Evolutionary conservation across 306 rosid genomes (phyloP).

Genomic region (Trifolium subterraneum): DNA sequence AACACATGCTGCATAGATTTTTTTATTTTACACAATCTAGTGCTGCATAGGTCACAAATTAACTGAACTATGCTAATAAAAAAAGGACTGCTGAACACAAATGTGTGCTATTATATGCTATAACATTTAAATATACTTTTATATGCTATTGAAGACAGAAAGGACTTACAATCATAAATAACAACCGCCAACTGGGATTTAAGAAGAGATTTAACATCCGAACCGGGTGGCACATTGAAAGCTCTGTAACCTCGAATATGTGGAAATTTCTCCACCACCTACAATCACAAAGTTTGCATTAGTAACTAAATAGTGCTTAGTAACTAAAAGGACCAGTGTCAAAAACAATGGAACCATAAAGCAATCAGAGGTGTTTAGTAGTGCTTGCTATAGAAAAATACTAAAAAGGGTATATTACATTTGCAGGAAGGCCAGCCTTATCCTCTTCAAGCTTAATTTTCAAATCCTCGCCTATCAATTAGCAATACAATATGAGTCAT

Average conservation of each 20-base stretch:
- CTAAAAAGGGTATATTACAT: conserved; percentile 54
- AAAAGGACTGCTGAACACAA: conserved; percentile 11
- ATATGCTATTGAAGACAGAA: conserved; percentile 14
- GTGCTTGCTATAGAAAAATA: conserved; percentile 24
- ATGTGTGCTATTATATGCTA: conserved; percentile 11
- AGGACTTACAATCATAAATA: conserved; percentile 66
- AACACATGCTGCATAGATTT: conserved; percentile 17
- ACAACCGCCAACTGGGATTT: conserved; percentile 75
- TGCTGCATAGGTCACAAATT: conserved; percentile 19
- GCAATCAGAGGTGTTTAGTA: conserved; percentile 15
- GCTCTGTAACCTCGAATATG: conserved; percentile 73
- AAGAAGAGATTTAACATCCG: conserved; percentile 68
- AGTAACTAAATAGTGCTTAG: conserved; percentile 28
- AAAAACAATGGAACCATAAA: conserved; percentile 23
- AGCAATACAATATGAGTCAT: conserved; percentile 38
- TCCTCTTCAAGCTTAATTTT: conserved; percentile 76
- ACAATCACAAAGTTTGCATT: conserved; percentile 20
- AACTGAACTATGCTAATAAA: conserved; percentile 28
- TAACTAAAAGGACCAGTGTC: conserved; percentile 20
- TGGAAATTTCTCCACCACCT: conserved; percentile 88
- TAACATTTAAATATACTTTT: conserved; percentile 10
- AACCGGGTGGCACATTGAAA: conserved; percentile 61
- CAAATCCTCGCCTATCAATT: conserved; percentile 73
- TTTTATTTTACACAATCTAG: conserved; percentile 10
- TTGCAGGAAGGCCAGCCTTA: conserved; percentile 61